Percentiles rank a stretch among this genome's conserved stretches.
phyloP scores from a whole-genome alignment of 1,284 basidiomycete genomes.

The Ceratorhiza oryzae-sativae region DNA sequence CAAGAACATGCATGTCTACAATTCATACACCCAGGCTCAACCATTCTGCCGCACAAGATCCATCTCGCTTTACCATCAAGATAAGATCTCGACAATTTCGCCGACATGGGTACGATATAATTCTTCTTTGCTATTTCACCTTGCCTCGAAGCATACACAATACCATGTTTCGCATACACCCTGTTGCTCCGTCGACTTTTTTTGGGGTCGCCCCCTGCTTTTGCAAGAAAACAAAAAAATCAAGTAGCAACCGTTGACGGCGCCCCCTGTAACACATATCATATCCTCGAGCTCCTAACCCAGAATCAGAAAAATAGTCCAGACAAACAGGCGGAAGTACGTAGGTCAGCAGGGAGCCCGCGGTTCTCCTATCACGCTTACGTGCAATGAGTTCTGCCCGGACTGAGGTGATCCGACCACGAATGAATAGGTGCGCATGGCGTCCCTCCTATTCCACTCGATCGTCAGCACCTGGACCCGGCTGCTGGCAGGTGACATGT shows the following conservation, averaged over 20 bases:
- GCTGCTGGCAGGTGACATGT: not conserved
- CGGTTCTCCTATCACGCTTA: not conserved
- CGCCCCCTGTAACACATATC: not conserved
- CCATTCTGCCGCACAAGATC: not conserved
- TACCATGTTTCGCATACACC: constrained; percentile 1
- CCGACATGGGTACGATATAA: not conserved
- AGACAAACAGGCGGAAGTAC: not conserved
- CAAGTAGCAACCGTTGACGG: not conserved
- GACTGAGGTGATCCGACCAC: not conserved
- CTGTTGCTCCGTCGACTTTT: not conserved
- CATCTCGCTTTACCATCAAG: not conserved
- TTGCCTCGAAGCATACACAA: not conserved
- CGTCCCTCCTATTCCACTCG: not conserved
- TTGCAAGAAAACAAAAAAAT: not conserved
- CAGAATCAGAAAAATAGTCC: not conserved
- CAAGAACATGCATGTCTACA: too few relatives aligned
- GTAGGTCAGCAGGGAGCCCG: not conserved
- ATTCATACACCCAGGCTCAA: not conserved
- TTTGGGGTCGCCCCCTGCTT: not conserved
- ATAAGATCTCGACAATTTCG: not conserved
- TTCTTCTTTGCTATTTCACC: not conserved
- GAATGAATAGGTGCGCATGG: not conserved
- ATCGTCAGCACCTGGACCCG: not conserved
- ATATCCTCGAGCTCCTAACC: not conserved
- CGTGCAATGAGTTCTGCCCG: not conserved